A percentile compares a stretch with the other conserved stretches of the same genome.
Conservation (phyloP, 2,329 filamentous ascomycete species). For the Sclerotiophoma versabilis region DNA sequence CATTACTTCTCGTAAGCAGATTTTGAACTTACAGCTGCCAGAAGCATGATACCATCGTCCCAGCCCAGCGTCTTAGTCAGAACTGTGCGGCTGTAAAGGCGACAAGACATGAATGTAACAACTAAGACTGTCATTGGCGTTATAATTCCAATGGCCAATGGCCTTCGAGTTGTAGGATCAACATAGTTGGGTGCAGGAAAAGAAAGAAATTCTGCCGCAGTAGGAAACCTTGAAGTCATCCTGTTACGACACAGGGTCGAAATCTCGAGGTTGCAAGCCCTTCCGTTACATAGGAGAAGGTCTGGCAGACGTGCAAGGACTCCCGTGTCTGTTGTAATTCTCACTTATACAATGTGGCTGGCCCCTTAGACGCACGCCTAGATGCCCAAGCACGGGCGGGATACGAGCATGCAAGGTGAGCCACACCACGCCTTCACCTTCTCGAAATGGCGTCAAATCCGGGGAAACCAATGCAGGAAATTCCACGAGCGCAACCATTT, state of each 20-base stretch:
- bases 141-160: conserved; percentile 33
- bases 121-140: conserved; percentile 33
- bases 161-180: conserved; percentile 31
- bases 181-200: conserved; percentile 42
- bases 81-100: conserved; percentile 36
- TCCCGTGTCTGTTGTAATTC: not conserved
- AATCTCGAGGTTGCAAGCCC: conserved; percentile 4
- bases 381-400: conserved; percentile 2
- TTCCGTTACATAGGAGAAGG: conserved; percentile 10
- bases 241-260: conserved; percentile 8
- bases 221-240: conserved; percentile 39
- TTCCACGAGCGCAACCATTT: not conserved
- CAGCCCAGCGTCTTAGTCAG: conserved; percentile 33
- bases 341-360: conserved; percentile 3
- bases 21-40: conserved; percentile 31
- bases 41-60: conserved; percentile 41
- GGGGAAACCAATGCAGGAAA: not conserved
- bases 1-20: not conserved
- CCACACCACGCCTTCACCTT: conserved; percentile 14
- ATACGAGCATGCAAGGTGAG: conserved; percentile 10
- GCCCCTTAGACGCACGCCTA: conserved; percentile 2
- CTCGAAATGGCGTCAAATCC: conserved; percentile 14
- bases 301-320: not conserved
- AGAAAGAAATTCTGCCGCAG: conserved; percentile 30
- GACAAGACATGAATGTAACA: conserved; percentile 26